Conservation (phyloP, 2,329 filamentous ascomycete genomes). For the Aspergillus eucalypticola region DNA sequence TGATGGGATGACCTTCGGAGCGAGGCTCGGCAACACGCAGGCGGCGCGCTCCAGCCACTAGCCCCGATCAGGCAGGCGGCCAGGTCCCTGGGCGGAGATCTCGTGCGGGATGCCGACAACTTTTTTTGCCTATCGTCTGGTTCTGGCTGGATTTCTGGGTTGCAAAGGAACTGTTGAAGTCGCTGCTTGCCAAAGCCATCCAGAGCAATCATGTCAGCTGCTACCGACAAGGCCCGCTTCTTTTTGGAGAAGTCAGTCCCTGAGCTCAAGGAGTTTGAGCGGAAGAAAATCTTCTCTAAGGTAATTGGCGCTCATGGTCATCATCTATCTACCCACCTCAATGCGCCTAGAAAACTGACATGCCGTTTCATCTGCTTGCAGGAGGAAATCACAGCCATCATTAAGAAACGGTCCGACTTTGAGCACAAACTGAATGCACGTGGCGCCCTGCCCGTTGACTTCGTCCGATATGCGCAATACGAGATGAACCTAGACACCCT, state of each 20-base stretch:
- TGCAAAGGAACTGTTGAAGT: not conserved
- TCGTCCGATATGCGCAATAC: slow-evolving; percentile 76
- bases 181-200: slow-evolving; percentile 7
- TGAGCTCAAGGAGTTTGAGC: slow-evolving; percentile 87
- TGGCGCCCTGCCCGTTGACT: slow-evolving; percentile 74
- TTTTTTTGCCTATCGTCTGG: slow-evolving; percentile 26
- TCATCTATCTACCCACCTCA: not conserved
- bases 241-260: slow-evolving; percentile 90
- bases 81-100: slow-evolving; percentile 22
- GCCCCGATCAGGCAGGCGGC: slow-evolving; percentile 20
- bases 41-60: slow-evolving; percentile 17
- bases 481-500: slow-evolving; percentile 70
- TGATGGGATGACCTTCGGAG: slow-evolving; percentile 20
- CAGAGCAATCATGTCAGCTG: slow-evolving; percentile 66
- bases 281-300: slow-evolving; percentile 85
- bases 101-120: slow-evolving; percentile 34
- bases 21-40: slow-evolving; percentile 22
- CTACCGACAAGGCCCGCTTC: slow-evolving; percentile 92
- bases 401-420: slow-evolving; percentile 86
- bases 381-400: slow-evolving; percentile 87
- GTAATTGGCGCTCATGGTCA: slow-evolving; percentile 46
- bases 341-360: slow-evolving; percentile 12
- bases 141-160: not conserved
- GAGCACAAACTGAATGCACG: slow-evolving; percentile 88
- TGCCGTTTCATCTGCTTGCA: slow-evolving; percentile 37